Conservation (phyloP, 495 filamentous ascomycete genomes). For the Sphaerosporella brunnea region DNA sequence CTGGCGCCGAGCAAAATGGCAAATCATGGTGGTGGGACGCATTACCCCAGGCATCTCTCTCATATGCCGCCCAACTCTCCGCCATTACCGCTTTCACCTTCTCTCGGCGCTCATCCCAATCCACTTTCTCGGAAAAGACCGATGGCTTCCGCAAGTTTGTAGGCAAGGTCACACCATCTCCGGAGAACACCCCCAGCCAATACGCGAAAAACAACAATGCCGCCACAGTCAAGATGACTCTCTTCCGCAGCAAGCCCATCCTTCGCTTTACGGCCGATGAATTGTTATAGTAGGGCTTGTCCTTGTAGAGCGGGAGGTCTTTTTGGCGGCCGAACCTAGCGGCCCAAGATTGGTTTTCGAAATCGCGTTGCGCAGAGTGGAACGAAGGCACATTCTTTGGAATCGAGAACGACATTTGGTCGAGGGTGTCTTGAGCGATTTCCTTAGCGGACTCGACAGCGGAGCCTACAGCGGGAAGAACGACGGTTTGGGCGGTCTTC, state of each 20-base stretch:
- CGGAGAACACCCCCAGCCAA: slow-evolving; percentile 39
- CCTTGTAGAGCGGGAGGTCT: slow-evolving; percentile 89
- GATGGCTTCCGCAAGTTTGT: neutral
- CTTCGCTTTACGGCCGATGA: slow-evolving; percentile 31
- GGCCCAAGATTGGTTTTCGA: slow-evolving; percentile 53
- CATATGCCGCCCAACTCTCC: slow-evolving; percentile 81
- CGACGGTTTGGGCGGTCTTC: slow-evolving; percentile 16
- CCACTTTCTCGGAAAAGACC: slow-evolving; percentile 20
- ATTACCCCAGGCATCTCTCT: slow-evolving; percentile 86
- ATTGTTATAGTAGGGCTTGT: slow-evolving; percentile 72
- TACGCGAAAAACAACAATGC: slow-evolving; percentile 38
- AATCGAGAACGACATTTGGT: slow-evolving; percentile 48
- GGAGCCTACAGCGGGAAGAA: slow-evolving; percentile 17
- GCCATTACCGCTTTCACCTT: slow-evolving; percentile 79
- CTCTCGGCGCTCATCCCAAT: slow-evolving; percentile 64
- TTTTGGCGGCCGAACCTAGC: slow-evolving; percentile 39
- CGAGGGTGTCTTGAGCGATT: slow-evolving; percentile 19
- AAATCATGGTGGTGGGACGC: neutral
- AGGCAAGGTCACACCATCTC: slow-evolving; percentile 12
- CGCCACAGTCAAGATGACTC: slow-evolving; percentile 30
- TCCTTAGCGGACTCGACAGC: slow-evolving; percentile 12
- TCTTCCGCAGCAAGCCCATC: slow-evolving; percentile 37
- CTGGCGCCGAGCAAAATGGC: neutral
- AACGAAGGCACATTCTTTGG: slow-evolving; percentile 57
- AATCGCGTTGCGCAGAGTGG: slow-evolving; percentile 44